Evolutionary conservation across 2,329 filamentous ascomycete genomes (phyloP), one percentile per base, ranked within the genome.

Genomic region (Penicillium sp.): DNA sequence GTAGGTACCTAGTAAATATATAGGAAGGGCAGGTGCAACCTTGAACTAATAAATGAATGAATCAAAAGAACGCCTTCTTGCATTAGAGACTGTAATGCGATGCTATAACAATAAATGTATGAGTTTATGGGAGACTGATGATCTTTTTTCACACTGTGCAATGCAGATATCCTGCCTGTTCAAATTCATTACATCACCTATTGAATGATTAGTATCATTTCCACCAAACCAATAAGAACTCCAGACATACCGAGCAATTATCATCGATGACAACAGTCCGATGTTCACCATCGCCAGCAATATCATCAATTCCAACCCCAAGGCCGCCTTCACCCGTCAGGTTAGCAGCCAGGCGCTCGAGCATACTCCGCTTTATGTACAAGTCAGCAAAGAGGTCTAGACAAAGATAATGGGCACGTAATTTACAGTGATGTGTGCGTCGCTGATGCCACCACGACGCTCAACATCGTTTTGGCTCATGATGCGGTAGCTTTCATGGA

Each of bases 401-500:
- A n/a, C 12, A 35, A 29, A 10, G 10, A n/a, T n/a, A 17, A 6
- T 13, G 31, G 50, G 17, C 13, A 49, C 10, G 5, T 23, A 25
- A 77, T 77, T 58, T 74, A 82, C 80, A 61, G 83, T 85, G 49
- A 87, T 80, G 59, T 79, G 82, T 41, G 81, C 81, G 59, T 87
- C 84, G 55, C 80, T 79, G 63, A 82, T 79, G 15, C 84, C 84
- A 17, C 82, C 83, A 61, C 80, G 81, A 35, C 84, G 79, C 56
- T 84, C 79, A 59, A 83, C 79, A 64, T 88, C 84, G 66, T 89
- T 89, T 65, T 84, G 79, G 60, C 79, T 82, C 55, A 81, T 84
- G 65, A 89, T 89, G 57, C 82, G 79, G 57, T 88, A 86, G 52
- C 79, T 81, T 52, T 85, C 77, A 38, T 86, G 80, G 75, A 88